Base-by-base conservation (phyloP, 2,329 filamentous ascomycete genomes). In the Zelopaecilomyces penicillatus region DNA sequence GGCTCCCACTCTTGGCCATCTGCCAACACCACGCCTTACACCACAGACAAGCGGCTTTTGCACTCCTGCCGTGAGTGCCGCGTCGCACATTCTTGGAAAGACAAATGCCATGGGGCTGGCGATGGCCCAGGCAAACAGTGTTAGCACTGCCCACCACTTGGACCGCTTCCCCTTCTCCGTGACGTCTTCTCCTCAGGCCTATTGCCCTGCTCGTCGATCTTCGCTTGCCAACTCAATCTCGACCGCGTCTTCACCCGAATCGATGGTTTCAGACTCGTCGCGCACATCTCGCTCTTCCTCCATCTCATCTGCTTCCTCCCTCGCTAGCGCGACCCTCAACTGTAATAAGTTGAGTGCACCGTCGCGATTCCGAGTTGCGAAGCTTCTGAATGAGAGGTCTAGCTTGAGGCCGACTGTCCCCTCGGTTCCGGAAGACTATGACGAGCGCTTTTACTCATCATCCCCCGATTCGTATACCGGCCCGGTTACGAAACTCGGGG, bases 261-360 rank as follows among this genome's bases (percentile, higher is more conserved):
- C 80, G 44, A 82, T 83, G 78, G 65, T 83, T 38, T 82, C 80
- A 47, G 80, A 83, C 57, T 68, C 70, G 46, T 82, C 75, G 47
- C 73, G 73, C 49, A 71, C 77, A 50, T 82, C 79, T 52, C 76
- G 78, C 60, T 80, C 77, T 42, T 82, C 79, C 58, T 82, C 78
- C 12, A 77, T 80, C 64, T 82, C 78, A 46, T 80, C 78, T 57
- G 71, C 75, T 55, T 80, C 77, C 53, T 79, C 75, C 47, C 65
- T 76, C 65, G 73, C 66, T 62, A 76, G 71, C 71, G 78, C 77
- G 77, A 78, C 63, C 65, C 68, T 67, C 75, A 74, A 65, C 62
- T 73, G 49, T 45, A 57, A 54, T 45, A 58, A 57, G 51, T 54
- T 63, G 71, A 75, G 77, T 63, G 69, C 75, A 59, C 71, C 75